Base-by-base conservation (phyloP, 2,329 filamentous ascomycete genomes). In the Teratosphaeriaceae sp. region DNA sequence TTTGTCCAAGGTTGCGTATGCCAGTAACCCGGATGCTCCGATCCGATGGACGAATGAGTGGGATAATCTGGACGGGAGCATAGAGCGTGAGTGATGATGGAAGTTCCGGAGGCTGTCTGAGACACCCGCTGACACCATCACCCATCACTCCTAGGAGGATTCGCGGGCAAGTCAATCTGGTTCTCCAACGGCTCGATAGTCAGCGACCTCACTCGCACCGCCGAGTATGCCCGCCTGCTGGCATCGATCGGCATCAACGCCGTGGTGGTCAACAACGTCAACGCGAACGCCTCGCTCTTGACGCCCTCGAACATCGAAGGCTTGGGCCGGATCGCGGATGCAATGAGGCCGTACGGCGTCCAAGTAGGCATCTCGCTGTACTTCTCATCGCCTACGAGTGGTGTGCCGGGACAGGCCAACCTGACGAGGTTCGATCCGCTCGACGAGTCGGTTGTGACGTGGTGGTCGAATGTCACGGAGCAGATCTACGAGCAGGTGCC, bases 21-120 rank as follows among this genome's bases (percentile, higher is more conserved):
- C 70, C 2, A 72, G 71, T 7, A 82, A 75, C 49, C 80, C 80
- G 0, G 69, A 72, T 44, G 78, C 75, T 0, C 75, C 75, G 0
- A 74, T 86, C 31, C 72, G 82, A 49, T 85, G 82, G 82, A 74
- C 78, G 0, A 85, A 86, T 54, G 75, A 86, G 50, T 86, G 82
- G 82, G 80, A 86, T 57, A 85, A 86, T 50, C 66, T 85, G 58
- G 74, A 82, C 45, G 74, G 81, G 11, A 78, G 72, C 30, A 79
- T 86, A 34, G 82, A 85, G 58, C 69, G 82, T 41, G n/a, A n/a
- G n/a, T n/a, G n/a, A n/a, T n/a, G n/a, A n/a, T n/a, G n/a, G n/a
- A n/a, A n/a, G n/a, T n/a, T n/a, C n/a, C n/a, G n/a, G n/a, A n/a
- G n/a, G n/a, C n/a, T n/a, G n/a, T n/a, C n/a, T n/a, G n/a, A n/a